Evolutionary conservation across 352 stramenopile genomes (phyloP), one percentile per base, ranked within the genome.

Genomic region (Hyaloperonospora brassicae): DNA sequence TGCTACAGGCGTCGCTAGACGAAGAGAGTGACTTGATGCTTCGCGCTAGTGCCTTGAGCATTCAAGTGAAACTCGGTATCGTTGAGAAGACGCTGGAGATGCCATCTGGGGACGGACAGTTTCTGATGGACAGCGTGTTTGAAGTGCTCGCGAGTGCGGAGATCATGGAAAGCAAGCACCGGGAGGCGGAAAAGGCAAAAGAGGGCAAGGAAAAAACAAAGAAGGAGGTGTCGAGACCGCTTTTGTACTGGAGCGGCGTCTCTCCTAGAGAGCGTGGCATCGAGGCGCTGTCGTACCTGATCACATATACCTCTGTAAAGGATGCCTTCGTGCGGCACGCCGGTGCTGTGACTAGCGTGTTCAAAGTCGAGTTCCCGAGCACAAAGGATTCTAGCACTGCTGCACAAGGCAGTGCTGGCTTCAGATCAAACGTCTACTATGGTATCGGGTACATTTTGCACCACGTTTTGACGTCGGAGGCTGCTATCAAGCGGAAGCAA

Each of bases 381-480:
- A 66, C 63, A 13, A 72, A 63, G 41, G 61, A 69, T 21, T 62
- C 55, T 0, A 58, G 23, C 24, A 51, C 22, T 40, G 46, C 24
- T 41, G 27, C 52, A 1, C 50, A 61, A 36, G 44, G 61, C 1
- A 73, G 73, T 34, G 70, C 74, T 21, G 72, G 75, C 1, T 89
- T 87, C 38, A 66, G 80, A 22, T 87, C 81, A n/a, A 94, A 90
- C 27, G 76, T 94, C 31, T 87, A 91, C 41, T 98, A 97, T 60
- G 95, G 91, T 14, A 82, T 98, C 34, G 91, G 91, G 9, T 95
- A 94, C 49, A 95, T 98, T 30, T 88, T 99, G 47, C 86, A 95
- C 47, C 81, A 97, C 59, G 70, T 98, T 14, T 72, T 96, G 23
- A 97, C 95, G 22, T 96, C 90, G 25, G 89, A 97, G 55, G 76